These are phyloP conservation scores for Candida takata DNA, from an alignment of 805 yeast species.

Conservation along the genomic window DNA sequence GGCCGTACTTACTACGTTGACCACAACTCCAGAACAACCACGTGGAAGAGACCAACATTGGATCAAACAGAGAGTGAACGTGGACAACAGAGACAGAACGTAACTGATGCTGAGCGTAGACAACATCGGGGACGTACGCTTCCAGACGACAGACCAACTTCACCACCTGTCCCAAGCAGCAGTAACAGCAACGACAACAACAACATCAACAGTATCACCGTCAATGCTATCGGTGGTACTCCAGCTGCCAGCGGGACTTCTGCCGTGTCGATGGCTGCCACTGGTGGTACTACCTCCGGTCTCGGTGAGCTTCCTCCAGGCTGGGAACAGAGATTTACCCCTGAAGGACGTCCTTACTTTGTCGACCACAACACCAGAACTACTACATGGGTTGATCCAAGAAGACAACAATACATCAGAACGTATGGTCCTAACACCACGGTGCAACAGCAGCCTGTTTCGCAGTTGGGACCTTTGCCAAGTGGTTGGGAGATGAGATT, in stretches of 20 bases:
- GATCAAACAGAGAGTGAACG: slow-evolving; percentile 70
- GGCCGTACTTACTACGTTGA: slow-evolving; percentile 98
- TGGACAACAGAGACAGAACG: slow-evolving; percentile 50
- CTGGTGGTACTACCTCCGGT: slow-evolving; percentile 87
- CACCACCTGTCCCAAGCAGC: slow-evolving; percentile 20
- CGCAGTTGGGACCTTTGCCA: slow-evolving; percentile 96
- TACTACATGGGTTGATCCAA: slow-evolving; percentile 99
- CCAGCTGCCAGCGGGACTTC: slow-evolving; percentile 46
- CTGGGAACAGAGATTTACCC: slow-evolving; percentile 98
- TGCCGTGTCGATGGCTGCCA: slow-evolving; percentile 60
- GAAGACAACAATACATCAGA: slow-evolving; percentile 97
- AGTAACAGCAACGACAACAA: too few relatives aligned
- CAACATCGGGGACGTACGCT: slow-evolving; percentile 87
- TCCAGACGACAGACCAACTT: slow-evolving; percentile 50
- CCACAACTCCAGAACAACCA: slow-evolving; percentile 94
- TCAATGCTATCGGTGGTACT: slow-evolving; percentile 38
- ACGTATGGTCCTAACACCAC: slow-evolving; percentile 87
- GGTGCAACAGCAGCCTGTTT: slow-evolving; percentile 95
- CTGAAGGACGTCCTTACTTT: slow-evolving; percentile 96
- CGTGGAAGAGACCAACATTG: slow-evolving; percentile 96
- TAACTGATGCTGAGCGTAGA: slow-evolving; percentile 81
- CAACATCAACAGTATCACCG: slow-evolving; percentile 35
- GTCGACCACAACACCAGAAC: slow-evolving; percentile 99
- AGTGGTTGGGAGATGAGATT: slow-evolving; percentile 99
- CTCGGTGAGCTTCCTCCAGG: slow-evolving; percentile 97